Evolutionary conservation across 1,284 basidiomycete species (phyloP).

Genomic region (Malassezia brasiliensis): DNA sequence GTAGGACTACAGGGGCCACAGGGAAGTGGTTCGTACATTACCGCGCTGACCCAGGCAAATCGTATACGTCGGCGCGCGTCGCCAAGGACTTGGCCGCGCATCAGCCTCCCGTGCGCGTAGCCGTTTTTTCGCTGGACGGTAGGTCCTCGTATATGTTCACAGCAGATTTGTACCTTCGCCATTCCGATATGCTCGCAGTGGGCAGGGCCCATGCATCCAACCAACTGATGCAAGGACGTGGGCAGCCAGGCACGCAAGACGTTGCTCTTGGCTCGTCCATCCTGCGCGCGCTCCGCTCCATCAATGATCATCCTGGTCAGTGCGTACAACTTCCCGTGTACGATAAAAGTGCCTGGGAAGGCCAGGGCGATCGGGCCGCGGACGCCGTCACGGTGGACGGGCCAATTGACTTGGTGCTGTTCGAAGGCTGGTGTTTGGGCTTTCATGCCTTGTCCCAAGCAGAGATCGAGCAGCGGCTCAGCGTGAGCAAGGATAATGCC

Average conservation of each 20-base stretch:
- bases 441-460: slow-evolving; percentile 41
- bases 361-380: slow-evolving; percentile 68
- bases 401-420: slow-evolving; percentile 64
- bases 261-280: slow-evolving; percentile 57
- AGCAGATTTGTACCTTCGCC: slow-evolving; percentile 67
- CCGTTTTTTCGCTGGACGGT: slow-evolving; percentile 64
- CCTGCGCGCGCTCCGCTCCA: slow-evolving; percentile 54
- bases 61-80: slow-evolving; percentile 22
- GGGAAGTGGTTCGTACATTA: slow-evolving; percentile 36
- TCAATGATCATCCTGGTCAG: background rate
- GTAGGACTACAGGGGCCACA: slow-evolving; percentile 79
- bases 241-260: slow-evolving; percentile 81
- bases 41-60: slow-evolving; percentile 17
- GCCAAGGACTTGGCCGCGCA: slow-evolving; percentile 52
- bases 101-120: slow-evolving; percentile 56
- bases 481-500: background rate
- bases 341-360: slow-evolving; percentile 70
- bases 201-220: slow-evolving; percentile 57
- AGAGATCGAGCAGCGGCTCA: slow-evolving; percentile 49
- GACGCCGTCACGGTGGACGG: slow-evolving; percentile 53
- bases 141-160: background rate
- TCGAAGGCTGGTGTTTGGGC: slow-evolving; percentile 59
- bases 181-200: slow-evolving; percentile 56
- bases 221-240: slow-evolving; percentile 62
- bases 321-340: slow-evolving; percentile 62